A percentile compares a stretch with the other conserved stretches of the same genome.
Conservation (phyloP, 2,329 filamentous ascomycete genomes). For the Knufia fluminis region DNA sequence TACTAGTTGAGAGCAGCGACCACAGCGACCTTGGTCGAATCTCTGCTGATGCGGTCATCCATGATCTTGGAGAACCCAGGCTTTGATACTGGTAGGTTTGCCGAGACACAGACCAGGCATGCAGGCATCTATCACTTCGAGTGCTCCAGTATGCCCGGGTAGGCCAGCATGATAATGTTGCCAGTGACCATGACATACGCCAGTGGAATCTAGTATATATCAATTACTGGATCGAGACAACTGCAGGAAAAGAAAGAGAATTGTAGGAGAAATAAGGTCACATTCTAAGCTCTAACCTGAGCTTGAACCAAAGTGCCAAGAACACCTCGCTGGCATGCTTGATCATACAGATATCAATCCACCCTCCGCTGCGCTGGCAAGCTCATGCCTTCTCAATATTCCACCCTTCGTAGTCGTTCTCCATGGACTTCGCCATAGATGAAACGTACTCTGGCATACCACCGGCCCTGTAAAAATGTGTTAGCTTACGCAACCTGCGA, state of each 20-base stretch:
- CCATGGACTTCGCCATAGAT: conserved; percentile 13
- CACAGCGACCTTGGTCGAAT: no score
- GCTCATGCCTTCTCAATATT: conserved; percentile 8
- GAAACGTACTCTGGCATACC: conserved; percentile 18
- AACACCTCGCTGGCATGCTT: not conserved
- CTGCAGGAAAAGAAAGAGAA: no score
- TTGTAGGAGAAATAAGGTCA: no score
- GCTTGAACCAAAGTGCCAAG: not conserved
- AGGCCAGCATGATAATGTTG: no score
- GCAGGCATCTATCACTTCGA: no score
- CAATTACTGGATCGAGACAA: no score
- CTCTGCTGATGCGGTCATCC: not conserved
- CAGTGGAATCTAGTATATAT: no score
- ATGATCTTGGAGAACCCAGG: not conserved
- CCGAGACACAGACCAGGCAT: not conserved
- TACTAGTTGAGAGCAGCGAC: not conserved
- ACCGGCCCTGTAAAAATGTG: conserved; percentile 12
- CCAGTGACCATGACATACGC: no score
- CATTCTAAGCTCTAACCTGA: not conserved
- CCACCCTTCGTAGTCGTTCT: conserved; percentile 19
- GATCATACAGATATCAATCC: not conserved
- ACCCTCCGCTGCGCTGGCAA: not conserved
- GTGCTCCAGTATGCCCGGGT: no score
- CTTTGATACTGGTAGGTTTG: not conserved
- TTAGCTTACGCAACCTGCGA: conserved; percentile 2